Percentiles rank a stretch among this genome's conserved stretches.
phyloP scores from a whole-genome alignment of 345 rosid species.

The Eucalyptus fibrosa region DNA sequence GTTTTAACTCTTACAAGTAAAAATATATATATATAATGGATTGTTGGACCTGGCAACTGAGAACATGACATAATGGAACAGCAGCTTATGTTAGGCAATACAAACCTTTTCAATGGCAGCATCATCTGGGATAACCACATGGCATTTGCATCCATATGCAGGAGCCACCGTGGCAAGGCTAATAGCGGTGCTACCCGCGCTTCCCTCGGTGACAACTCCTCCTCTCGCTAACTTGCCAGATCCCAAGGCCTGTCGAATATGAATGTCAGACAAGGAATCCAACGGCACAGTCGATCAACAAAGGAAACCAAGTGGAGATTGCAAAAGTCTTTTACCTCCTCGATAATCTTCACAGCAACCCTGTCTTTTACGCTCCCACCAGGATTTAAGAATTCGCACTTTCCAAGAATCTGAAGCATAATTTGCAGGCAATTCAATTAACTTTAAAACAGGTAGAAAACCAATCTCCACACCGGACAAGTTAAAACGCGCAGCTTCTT shows the following conservation, averaged over 20 bases:
- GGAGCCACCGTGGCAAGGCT: constrained; percentile 95
- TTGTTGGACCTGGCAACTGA: background rate
- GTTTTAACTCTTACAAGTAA: background rate
- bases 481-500: background rate
- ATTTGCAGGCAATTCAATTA: background rate
- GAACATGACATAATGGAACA: background rate
- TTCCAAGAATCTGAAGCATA: constrained; percentile 64
- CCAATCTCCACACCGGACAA: background rate
- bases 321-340: constrained; percentile 42
- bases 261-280: background rate
- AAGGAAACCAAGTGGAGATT: background rate
- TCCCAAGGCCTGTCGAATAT: constrained; percentile 52
- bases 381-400: constrained; percentile 93
- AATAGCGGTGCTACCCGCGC: constrained; percentile 97
- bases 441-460: background rate
- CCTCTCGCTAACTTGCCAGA: constrained; percentile 55
- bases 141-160: constrained; percentile 86
- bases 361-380: constrained; percentile 98
- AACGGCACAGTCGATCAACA: background rate
- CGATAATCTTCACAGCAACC: constrained; percentile 77
- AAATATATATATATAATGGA: no score
- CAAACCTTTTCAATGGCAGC: constrained; percentile 90
- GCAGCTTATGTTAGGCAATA: background rate
- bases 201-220: constrained; percentile 86
- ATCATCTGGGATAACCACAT: constrained; percentile 93